These are phyloP conservation scores for Exophiala lecanii-corni DNA, from an alignment of 2,329 filamentous ascomycete species.

Conservation along the genomic window DNA sequence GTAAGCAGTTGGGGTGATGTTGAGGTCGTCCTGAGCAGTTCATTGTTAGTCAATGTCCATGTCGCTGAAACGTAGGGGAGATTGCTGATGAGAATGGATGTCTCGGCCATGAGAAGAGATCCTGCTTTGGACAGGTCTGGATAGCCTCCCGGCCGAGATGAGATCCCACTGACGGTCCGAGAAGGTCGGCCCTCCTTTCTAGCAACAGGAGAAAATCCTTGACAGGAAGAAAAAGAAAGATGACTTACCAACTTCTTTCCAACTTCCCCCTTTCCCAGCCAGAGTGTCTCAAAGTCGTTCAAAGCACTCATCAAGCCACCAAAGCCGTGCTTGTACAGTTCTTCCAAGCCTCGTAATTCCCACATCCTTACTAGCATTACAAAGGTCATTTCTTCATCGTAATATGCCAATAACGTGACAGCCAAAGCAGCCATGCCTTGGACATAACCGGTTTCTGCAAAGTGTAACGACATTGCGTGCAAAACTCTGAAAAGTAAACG, in stretches of 20 bases:
- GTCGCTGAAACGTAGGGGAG: no score
- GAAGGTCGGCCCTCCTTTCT: no score
- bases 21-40: constrained; percentile 68
- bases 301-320: constrained; percentile 80
- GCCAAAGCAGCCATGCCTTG: constrained; percentile 96
- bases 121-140: no score
- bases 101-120: not conserved
- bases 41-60: no score
- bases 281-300: constrained; percentile 76
- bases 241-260: constrained; percentile 70
- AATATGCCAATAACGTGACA: constrained; percentile 91
- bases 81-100: no score
- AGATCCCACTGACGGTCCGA: no score
- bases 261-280: constrained; percentile 76
- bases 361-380: constrained; percentile 96
- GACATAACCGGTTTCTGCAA: constrained; percentile 87
- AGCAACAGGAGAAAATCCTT: no score
- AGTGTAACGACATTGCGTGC: constrained; percentile 86
- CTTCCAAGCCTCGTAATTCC: constrained; percentile 79
- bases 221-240: no score
- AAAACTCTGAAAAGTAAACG: constrained; percentile 86
- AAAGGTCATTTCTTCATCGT: constrained; percentile 89
- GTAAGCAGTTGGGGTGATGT: constrained; percentile 85
- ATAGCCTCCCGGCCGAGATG: no score
- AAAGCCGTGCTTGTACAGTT: constrained; percentile 80